phyloP scores from a whole-genome alignment of 257 asterid species.

The Solanum clarkiae region DNA sequence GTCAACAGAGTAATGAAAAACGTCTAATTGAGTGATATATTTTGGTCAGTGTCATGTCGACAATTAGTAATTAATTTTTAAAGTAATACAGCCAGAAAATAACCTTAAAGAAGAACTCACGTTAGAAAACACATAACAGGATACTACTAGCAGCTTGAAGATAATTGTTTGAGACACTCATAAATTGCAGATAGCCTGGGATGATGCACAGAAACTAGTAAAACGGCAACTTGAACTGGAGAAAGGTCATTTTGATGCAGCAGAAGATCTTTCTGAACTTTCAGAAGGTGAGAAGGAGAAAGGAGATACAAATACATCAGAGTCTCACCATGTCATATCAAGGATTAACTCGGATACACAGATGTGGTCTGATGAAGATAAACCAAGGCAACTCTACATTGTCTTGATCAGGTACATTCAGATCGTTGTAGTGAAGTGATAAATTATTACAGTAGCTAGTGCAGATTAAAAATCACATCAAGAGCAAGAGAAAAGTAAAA shows the following conservation, averaged over 20 bases:
- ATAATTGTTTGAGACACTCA: background rate
- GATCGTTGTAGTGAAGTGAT: background rate
- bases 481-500: background rate
- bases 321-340: conserved; percentile 13
- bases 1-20: background rate
- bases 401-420: conserved; percentile 47
- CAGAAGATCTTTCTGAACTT: conserved; percentile 52
- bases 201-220: conserved; percentile 37
- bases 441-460: background rate
- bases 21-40: background rate
- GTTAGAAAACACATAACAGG: background rate
- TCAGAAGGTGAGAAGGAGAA: conserved; percentile 63
- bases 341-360: conserved; percentile 37
- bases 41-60: background rate
- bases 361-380: conserved; percentile 31
- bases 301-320: conserved; percentile 15
- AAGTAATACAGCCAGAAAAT: background rate
- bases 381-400: conserved; percentile 40
- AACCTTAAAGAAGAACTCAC: background rate
- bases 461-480: background rate
- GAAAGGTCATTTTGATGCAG: conserved; percentile 40
- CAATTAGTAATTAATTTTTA: background rate
- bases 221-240: conserved; percentile 31
- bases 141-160: background rate
- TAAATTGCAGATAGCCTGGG: conserved; percentile 49